phyloP scores from a whole-genome alignment of 2,329 filamentous ascomycete genomes.

The Leptographium wingfieldii region DNA sequence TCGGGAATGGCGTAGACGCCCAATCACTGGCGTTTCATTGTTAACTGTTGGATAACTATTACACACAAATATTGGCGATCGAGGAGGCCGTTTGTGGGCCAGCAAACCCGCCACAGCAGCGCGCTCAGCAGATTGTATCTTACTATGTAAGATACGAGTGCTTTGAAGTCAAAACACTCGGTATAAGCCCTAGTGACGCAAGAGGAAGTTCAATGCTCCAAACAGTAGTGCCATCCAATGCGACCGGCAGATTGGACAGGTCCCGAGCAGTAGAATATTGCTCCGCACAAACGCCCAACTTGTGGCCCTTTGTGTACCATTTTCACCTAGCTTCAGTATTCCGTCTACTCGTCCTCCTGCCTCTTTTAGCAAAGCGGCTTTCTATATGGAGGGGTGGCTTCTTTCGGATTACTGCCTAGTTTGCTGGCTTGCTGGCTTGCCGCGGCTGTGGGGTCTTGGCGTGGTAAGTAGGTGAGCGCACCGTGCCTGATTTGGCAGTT shows the following conservation, averaged over 20 bases:
- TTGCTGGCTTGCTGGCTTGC: background rate
- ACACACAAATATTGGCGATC: background rate
- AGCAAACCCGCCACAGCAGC: background rate
- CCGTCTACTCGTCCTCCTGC: background rate
- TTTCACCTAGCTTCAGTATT: background rate
- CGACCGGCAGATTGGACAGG: background rate
- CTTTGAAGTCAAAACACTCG: background rate
- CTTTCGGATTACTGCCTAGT: background rate
- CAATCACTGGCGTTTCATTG: background rate
- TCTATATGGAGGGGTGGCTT: background rate
- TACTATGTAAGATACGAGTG: background rate
- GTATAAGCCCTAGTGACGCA: background rate
- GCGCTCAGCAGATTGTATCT: background rate
- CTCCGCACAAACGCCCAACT: background rate
- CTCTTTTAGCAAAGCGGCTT: slow-evolving; percentile 3
- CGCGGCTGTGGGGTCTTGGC: background rate
- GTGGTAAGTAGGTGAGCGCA: background rate
- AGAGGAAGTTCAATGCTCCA: background rate
- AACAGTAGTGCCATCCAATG: background rate
- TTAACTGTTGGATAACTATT: background rate
- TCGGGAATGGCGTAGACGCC: background rate
- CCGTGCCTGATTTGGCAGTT: background rate
- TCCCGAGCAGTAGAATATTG: background rate
- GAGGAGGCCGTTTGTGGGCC: background rate
- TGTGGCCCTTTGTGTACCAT: background rate